Conservation (phyloP, 441 rosid genomes). For the Capsella rubella region DNA sequence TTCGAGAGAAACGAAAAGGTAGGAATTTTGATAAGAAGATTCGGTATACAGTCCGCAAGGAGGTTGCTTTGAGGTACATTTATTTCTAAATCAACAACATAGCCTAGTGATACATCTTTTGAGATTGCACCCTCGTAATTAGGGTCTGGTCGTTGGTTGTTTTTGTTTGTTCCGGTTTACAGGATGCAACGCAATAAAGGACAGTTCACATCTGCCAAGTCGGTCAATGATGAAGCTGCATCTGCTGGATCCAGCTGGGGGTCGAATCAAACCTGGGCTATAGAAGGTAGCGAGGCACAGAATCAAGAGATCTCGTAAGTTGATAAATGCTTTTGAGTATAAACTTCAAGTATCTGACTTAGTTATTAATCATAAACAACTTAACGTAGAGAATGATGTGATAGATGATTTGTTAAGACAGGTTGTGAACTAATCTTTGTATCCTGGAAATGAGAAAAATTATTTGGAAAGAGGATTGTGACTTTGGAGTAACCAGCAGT, state of each 20-base stretch:
- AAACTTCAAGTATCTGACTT: not conserved
- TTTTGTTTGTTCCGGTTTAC: conserved; percentile 22
- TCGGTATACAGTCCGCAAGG: conserved; percentile 74
- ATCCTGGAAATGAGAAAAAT: not conserved
- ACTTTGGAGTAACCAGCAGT: not conserved
- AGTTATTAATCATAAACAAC: conserved; percentile 14
- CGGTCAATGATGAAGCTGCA: conserved; percentile 59
- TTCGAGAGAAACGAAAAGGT: conserved; percentile 74
- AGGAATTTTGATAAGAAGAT: conserved; percentile 78
- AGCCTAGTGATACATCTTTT: conserved; percentile 18
- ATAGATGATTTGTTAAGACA: conserved; percentile 7
- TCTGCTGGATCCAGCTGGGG: conserved; percentile 57
- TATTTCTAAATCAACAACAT: conserved; percentile 6
- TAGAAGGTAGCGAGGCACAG: conserved; percentile 56
- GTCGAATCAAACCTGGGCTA: conserved; percentile 54
- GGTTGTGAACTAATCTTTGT: conserved; percentile 2
- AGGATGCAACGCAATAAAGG: conserved; percentile 75
- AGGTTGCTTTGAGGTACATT: conserved; percentile 73
- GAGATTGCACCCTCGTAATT: not conserved
- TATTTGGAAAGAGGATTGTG: not conserved
- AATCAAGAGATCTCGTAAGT: conserved; percentile 60
- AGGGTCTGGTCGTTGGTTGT: not conserved
- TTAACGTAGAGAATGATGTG: not conserved
- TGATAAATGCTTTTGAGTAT: not conserved
- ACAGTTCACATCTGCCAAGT: conserved; percentile 66